phyloP scores from a whole-genome alignment of 2,329 filamentous ascomycete species.

The Fusarium verrucosum region DNA sequence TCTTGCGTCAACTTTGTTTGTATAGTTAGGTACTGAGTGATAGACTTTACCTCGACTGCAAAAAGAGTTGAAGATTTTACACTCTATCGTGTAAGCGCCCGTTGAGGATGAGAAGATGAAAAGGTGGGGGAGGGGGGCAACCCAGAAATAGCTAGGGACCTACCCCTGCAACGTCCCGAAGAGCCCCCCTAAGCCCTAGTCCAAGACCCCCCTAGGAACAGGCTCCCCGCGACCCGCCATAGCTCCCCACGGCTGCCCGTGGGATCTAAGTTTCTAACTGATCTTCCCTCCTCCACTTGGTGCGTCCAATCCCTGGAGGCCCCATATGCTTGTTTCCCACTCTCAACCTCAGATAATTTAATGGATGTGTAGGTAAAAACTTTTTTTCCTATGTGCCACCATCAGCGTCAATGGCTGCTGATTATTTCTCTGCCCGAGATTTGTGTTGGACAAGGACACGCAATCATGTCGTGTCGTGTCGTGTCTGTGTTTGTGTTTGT shows the following conservation, averaged over 20 bases:
- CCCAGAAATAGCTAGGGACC: constrained; percentile 19
- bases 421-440: not conserved
- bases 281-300: constrained; percentile 35
- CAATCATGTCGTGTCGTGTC: constrained; percentile 6
- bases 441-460: constrained; percentile 9
- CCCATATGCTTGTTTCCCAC: constrained; percentile 18
- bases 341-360: not conserved
- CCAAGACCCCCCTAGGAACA: constrained; percentile 26
- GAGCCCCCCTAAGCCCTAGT: no score
- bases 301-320: constrained; percentile 17
- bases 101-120: constrained; percentile 7
- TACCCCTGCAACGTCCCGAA: constrained; percentile 40
- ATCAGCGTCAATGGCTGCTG: constrained; percentile 5
- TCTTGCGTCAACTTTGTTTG: constrained; percentile 1
- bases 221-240: constrained; percentile 37
- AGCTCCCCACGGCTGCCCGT: constrained; percentile 41
- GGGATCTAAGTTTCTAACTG: constrained; percentile 27
- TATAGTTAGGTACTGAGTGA: not conserved
- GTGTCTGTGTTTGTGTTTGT: constrained; percentile 6
- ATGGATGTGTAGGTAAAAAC: not conserved
- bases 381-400: not conserved
- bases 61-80: constrained; percentile 6
- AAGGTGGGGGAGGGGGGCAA: constrained; percentile 28
- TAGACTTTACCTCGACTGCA: not conserved
- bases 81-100: constrained; percentile 14